These are phyloP conservation scores for Suhomyces sp. DNA, from an alignment of 805 yeast species.

Conservation along the genomic window DNA sequence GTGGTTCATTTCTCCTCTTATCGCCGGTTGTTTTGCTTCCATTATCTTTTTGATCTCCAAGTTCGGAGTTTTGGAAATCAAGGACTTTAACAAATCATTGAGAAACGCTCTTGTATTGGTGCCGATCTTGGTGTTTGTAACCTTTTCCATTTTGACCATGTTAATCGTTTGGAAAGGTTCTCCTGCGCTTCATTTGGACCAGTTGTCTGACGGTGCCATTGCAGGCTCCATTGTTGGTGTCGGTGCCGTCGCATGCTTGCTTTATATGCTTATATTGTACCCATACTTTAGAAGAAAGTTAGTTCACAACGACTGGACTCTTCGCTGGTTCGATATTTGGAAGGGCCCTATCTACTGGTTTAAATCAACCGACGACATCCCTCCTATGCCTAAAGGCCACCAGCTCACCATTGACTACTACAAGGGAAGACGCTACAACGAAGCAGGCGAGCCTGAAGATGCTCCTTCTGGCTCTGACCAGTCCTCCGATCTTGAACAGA, in stretches of 20 bases:
- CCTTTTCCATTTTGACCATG: slow-evolving; percentile 67
- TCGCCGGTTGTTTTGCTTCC: slow-evolving; percentile 65
- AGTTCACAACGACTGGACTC: slow-evolving; percentile 62
- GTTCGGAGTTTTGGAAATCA: slow-evolving; percentile 58
- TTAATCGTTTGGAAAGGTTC: slow-evolving; percentile 80
- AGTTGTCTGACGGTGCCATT: slow-evolving; percentile 51
- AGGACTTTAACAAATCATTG: slow-evolving; percentile 39
- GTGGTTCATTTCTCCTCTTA: slow-evolving; percentile 74
- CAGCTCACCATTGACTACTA: slow-evolving; percentile 61
- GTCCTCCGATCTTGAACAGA: slow-evolving; percentile 13
- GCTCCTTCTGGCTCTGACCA: slow-evolving; percentile 1
- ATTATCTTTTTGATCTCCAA: slow-evolving; percentile 59
- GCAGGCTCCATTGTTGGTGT: slow-evolving; percentile 63
- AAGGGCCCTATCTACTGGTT: slow-evolving; percentile 57
- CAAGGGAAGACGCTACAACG: slow-evolving; percentile 50
- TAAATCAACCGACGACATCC: slow-evolving; percentile 54
- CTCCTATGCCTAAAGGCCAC: slow-evolving; percentile 64
- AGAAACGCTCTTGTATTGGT: slow-evolving; percentile 56
- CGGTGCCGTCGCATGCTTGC: slow-evolving; percentile 51
- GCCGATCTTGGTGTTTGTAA: slow-evolving; percentile 58
- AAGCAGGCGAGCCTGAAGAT: slow-evolving; percentile 10
- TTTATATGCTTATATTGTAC: slow-evolving; percentile 53
- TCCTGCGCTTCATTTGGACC: slow-evolving; percentile 57
- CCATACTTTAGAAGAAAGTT: slow-evolving; percentile 65
- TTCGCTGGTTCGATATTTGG: slow-evolving; percentile 53